Percentiles rank a stretch among this genome's conserved stretches.
Evolutionary conservation across 257 asterid genomes (phyloP).

Genomic region (Paulownia fortunei): DNA sequence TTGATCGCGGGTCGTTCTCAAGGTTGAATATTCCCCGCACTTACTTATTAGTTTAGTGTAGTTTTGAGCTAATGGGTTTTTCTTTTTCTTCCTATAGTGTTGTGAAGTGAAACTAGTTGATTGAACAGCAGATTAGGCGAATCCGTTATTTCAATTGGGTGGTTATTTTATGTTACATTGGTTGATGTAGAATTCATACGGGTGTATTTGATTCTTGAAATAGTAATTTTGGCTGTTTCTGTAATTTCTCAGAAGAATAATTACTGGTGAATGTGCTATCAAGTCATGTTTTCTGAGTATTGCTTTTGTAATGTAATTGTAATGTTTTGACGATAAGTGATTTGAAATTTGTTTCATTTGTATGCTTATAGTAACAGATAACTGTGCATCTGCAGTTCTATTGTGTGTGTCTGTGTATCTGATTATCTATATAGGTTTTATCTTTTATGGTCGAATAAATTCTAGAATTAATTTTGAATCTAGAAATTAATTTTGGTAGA

Average conservation of each 20-base stretch:
- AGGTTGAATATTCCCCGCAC: background rate
- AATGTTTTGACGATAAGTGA: background rate
- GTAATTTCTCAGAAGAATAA: slow-evolving; percentile 7
- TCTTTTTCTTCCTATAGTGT: background rate
- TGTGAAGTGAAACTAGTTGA: background rate
- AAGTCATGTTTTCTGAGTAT: background rate
- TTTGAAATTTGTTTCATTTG: background rate
- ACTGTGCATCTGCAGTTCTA: background rate
- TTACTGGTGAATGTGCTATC: background rate
- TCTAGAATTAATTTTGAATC: no score
- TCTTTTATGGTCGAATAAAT: no score
- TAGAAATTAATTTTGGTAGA: no score
- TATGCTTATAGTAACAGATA: background rate
- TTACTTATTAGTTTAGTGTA: background rate
- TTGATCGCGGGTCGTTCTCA: background rate
- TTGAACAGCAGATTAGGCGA: background rate
- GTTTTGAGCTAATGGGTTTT: background rate
- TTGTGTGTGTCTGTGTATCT: background rate
- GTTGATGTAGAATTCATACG: background rate
- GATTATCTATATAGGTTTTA: background rate
- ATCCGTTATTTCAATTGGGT: background rate
- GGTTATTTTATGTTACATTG: background rate
- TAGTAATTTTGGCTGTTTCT: background rate
- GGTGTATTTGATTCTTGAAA: slow-evolving; percentile 26
- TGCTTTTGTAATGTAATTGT: background rate